These are phyloP conservation scores for Fusarium sp. DNA, from an alignment of 2,329 filamentous ascomycete species.

Conservation along the genomic window DNA sequence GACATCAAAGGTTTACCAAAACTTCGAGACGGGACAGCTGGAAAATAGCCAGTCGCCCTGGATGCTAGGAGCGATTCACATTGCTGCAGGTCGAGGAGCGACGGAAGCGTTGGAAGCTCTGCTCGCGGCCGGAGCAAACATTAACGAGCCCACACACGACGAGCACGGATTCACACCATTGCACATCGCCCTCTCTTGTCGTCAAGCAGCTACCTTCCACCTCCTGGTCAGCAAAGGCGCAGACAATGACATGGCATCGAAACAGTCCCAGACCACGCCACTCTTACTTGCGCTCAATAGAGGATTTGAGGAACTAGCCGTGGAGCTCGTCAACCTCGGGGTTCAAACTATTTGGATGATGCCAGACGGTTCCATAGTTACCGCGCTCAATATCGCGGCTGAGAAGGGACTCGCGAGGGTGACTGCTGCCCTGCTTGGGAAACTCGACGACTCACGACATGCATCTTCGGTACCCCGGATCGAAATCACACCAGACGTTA, in stretches of 20 bases:
- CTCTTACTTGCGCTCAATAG: neutral
- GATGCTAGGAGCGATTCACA: neutral
- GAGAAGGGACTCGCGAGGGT: neutral
- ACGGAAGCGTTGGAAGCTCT: neutral
- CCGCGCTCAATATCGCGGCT: neutral
- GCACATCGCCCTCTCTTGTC: neutral
- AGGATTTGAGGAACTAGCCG: neutral
- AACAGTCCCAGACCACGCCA: neutral
- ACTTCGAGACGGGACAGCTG: neutral
- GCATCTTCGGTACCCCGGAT: neutral
- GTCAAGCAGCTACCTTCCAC: neutral
- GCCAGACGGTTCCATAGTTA: neutral
- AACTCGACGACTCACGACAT: neutral
- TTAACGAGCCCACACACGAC: neutral
- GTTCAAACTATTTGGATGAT: neutral
- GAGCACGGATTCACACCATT: neutral
- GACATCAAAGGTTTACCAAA: neutral
- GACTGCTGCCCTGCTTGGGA: neutral
- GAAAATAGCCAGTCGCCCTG: neutral
- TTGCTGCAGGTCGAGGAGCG: neutral
- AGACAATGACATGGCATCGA: neutral
- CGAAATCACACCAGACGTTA: neutral
- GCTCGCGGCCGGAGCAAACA: neutral
- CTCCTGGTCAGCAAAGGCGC: neutral
- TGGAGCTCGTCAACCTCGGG: neutral